Conservation (phyloP, 352 stramenopile species). For the Phytophthora pinifolia region DNA sequence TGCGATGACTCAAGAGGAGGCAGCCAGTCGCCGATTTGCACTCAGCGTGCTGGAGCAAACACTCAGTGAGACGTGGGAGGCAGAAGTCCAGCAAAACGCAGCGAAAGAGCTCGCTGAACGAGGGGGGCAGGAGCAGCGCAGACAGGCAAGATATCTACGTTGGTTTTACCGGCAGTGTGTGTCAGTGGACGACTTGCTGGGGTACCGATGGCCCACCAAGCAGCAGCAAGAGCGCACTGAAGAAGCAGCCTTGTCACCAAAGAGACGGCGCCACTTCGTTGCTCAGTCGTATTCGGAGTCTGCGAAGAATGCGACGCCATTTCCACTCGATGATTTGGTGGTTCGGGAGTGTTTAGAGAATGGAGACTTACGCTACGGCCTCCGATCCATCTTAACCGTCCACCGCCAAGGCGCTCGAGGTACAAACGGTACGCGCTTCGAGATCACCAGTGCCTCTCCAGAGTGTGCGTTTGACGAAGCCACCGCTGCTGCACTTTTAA, state of each 20-base stretch:
- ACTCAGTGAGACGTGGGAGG: slow-evolving; percentile 33
- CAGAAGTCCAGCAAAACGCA: slow-evolving; percentile 25
- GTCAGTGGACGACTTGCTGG: slow-evolving; percentile 57
- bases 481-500: slow-evolving; percentile 12
- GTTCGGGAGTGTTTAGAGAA: slow-evolving; percentile 41
- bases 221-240: slow-evolving; percentile 24
- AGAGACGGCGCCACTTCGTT: slow-evolving; percentile 6
- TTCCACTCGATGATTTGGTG: slow-evolving; percentile 57
- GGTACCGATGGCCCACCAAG: slow-evolving; percentile 52
- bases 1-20: slow-evolving; percentile 44
- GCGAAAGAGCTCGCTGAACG: slow-evolving; percentile 21
- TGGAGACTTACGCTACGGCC: slow-evolving; percentile 45
- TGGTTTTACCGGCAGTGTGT: slow-evolving; percentile 64
- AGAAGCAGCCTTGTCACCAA: slow-evolving; percentile 7
- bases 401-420: slow-evolving; percentile 37
- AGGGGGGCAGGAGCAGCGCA: slow-evolving; percentile 35
- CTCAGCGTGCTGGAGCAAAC: slow-evolving; percentile 27
- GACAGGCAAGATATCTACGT: slow-evolving; percentile 51
- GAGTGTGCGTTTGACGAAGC: slow-evolving; percentile 24
- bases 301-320: slow-evolving; percentile 20
- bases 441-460: slow-evolving; percentile 19
- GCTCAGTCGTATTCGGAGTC: not conserved
- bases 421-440: slow-evolving; percentile 20
- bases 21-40: slow-evolving; percentile 37
- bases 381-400: slow-evolving; percentile 53